These are phyloP conservation scores for Durotheca rogersii DNA, from an alignment of 495 filamentous ascomycete genomes.

Conservation along the genomic window DNA sequence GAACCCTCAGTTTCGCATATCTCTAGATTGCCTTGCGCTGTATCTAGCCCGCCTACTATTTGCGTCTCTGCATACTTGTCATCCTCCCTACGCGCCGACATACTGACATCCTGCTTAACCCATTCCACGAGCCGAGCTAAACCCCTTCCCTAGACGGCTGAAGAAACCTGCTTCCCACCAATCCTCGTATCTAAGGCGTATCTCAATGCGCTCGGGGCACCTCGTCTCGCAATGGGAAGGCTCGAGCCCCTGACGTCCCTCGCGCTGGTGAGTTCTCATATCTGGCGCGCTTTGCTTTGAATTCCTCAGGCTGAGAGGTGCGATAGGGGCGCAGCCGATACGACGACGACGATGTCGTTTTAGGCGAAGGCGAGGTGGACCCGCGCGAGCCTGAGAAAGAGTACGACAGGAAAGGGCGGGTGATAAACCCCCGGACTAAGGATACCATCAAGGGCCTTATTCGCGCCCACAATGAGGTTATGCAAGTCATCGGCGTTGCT, in stretches of 20 bases:
- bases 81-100: no score
- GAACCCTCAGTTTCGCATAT: no score
- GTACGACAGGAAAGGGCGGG: conserved; percentile 70
- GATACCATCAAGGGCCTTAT: conserved; percentile 52
- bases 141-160: no score
- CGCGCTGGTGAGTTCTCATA: conserved; percentile 47
- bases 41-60: no score
- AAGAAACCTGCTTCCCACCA: no score
- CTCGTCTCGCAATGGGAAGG: conserved; percentile 43
- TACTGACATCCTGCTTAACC: no score
- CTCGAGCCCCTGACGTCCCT: conserved; percentile 52
- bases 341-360: conserved; percentile 62
- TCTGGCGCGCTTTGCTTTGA: background rate
- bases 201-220: background rate
- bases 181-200: background rate
- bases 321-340: conserved; percentile 70
- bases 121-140: no score
- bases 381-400: conserved; percentile 54
- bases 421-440: conserved; percentile 60
- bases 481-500: conserved; percentile 56
- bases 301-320: conserved; percentile 4
- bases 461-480: conserved; percentile 58
- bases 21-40: no score
- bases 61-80: no score
- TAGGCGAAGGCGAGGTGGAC: conserved; percentile 46